Evolutionary conservation across 2,329 filamentous ascomycete species (phyloP).

Genomic region (Hypoxylon sp.): DNA sequence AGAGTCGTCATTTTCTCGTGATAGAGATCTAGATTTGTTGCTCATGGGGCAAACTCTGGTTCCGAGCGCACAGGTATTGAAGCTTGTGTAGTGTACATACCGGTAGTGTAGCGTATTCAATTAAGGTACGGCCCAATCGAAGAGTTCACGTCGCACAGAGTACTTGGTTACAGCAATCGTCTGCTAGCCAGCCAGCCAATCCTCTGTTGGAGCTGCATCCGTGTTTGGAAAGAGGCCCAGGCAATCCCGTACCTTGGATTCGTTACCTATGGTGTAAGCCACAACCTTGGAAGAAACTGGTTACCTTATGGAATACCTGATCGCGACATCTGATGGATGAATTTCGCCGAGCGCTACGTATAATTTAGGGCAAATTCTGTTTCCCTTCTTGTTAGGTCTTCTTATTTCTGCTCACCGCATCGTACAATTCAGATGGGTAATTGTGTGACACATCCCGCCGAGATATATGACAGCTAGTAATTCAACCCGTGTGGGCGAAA

Average conservation of each 20-base stretch:
- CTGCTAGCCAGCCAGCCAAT: constrained; percentile 28
- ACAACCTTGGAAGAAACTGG: background rate
- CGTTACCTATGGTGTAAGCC: constrained; percentile 33
- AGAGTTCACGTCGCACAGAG: constrained; percentile 11
- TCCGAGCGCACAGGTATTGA: constrained; percentile 21
- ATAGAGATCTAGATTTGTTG: constrained; percentile 22
- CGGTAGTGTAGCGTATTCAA: constrained; percentile 14
- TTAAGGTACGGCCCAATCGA: constrained; percentile 11
- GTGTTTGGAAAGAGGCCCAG: constrained; percentile 26
- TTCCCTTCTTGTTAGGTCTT: constrained; percentile 13
- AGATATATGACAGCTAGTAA: constrained; percentile 16
- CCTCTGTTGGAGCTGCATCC: constrained; percentile 30
- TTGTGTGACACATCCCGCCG: constrained; percentile 32
- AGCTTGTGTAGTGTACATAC: constrained; percentile 23
- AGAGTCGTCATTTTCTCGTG: constrained; percentile 26
- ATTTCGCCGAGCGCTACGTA: constrained; percentile 34
- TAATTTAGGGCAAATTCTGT: constrained; percentile 5
- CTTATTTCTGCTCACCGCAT: constrained; percentile 33
- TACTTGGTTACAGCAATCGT: constrained; percentile 5
- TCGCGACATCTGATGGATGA: constrained; percentile 38
- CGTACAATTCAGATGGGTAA: constrained; percentile 32
- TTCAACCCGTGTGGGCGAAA: constrained; percentile 34
- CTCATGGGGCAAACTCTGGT: constrained; percentile 10
- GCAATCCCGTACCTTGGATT: constrained; percentile 31
- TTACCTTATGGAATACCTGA: constrained; percentile 27